Evolutionary conservation across 2,329 filamentous ascomycete genomes (phyloP).

Genomic region (Dothideomycetes sp.): DNA sequence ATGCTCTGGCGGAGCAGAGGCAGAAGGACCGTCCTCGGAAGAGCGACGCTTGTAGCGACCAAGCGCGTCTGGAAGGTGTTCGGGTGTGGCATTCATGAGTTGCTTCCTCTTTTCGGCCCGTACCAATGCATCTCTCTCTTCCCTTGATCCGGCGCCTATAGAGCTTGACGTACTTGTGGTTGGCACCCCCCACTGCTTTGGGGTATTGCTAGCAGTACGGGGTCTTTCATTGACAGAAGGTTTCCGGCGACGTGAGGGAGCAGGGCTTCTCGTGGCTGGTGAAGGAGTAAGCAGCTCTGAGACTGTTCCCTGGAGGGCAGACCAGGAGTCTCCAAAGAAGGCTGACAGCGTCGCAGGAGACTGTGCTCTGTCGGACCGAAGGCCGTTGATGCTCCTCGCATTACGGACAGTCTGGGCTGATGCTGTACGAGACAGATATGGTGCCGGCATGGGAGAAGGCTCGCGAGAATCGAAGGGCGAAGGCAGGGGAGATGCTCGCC

Average conservation of each 20-base stretch:
- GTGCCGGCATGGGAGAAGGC: constrained; percentile 32
- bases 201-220: constrained; percentile 29
- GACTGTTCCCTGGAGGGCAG: constrained; percentile 40
- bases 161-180: constrained; percentile 26
- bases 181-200: constrained; percentile 40
- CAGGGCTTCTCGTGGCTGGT: constrained; percentile 2
- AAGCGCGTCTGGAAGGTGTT: constrained; percentile 35
- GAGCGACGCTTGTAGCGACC: constrained; percentile 54
- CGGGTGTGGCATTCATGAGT: constrained; percentile 30
- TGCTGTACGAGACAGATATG: constrained; percentile 12
- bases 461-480: constrained; percentile 27
- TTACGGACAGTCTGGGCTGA: constrained; percentile 7
- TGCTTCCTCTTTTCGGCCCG: constrained; percentile 42
- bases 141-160: constrained; percentile 35
- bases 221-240: constrained; percentile 22
- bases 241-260: constrained; percentile 10
- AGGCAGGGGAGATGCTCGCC: constrained; percentile 25
- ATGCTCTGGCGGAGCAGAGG: constrained; percentile 43
- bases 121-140: constrained; percentile 38
- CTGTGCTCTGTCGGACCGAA: not conserved
- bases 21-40: constrained; percentile 51
- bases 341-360: constrained; percentile 27
- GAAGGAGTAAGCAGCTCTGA: constrained; percentile 32
- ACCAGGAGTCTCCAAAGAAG: constrained; percentile 41
- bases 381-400: constrained; percentile 3